Evolutionary conservation across 208 protist genomes (phyloP).

Genomic region (Naegleria gruberi): DNA sequence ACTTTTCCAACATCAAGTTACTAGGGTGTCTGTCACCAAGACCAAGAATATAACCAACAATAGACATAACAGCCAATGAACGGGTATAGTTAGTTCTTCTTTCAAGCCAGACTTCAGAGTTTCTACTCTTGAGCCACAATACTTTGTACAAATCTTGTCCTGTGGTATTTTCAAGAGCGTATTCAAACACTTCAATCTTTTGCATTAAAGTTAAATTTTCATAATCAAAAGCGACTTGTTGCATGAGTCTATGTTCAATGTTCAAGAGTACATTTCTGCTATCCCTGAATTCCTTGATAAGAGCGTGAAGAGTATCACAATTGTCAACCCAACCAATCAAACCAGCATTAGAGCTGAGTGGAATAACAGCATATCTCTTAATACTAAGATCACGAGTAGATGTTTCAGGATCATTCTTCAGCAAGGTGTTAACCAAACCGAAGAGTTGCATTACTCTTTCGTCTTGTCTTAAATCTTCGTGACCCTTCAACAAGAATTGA

Average conservation of each 20-base stretch:
- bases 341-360: conserved; percentile 96
- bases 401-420: conserved; percentile 72
- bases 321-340: conserved; percentile 97
- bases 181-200: conserved; percentile 93
- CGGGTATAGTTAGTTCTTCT: conserved; percentile 95
- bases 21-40: conserved; percentile 98
- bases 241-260: conserved; percentile 88
- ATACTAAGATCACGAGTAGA: conserved; percentile 77
- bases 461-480: conserved; percentile 96
- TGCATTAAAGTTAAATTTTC: conserved; percentile 89
- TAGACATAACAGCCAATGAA: conserved; percentile 97
- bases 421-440: conserved; percentile 96
- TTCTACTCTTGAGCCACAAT: conserved; percentile 92
- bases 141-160: conserved; percentile 89
- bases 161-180: conserved; percentile 81
- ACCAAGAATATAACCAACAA: conserved; percentile 95
- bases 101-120: conserved; percentile 96
- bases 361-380: conserved; percentile 92
- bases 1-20: conserved; percentile 98
- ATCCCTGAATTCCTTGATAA: conserved; percentile 94
- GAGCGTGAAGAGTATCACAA: conserved; percentile 94
- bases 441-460: conserved; percentile 99
- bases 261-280: conserved; percentile 78
- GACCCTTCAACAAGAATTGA: conserved; percentile 96
- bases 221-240: conserved; percentile 72